Conservation (phyloP, 257 asterid species). For the Ballota nigra region DNA sequence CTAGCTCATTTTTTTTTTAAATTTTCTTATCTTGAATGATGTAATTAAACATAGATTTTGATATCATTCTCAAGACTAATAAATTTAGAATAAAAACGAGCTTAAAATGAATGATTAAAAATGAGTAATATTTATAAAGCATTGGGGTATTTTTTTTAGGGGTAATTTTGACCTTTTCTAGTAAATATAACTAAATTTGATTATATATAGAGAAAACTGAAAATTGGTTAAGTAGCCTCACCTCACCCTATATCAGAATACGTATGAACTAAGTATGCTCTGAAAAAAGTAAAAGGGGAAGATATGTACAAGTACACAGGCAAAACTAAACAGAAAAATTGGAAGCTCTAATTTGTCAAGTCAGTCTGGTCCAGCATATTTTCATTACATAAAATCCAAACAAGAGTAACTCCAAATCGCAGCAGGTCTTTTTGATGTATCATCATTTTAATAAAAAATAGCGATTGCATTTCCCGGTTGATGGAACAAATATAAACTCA, state of each 20-base stretch:
- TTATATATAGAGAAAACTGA: background rate
- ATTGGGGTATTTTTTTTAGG: too few relatives aligned
- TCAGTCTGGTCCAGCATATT: background rate
- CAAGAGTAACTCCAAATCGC: background rate
- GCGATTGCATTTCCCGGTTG: slow-evolving; percentile 18
- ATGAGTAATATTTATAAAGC: too few relatives aligned
- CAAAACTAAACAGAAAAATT: background rate
- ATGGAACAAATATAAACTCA: slow-evolving; percentile 26
- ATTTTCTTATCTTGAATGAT: too few relatives aligned
- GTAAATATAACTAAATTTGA: background rate
- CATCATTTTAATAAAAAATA: slow-evolving; percentile 14
- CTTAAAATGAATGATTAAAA: too few relatives aligned
- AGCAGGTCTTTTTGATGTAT: background rate
- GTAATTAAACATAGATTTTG: too few relatives aligned
- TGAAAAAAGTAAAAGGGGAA: background rate
- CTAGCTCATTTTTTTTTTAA: too few relatives aligned
- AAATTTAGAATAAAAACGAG: too few relatives aligned
- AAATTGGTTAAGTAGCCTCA: background rate
- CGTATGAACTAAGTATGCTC: background rate
- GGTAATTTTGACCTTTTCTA: background rate
- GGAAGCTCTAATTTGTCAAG: background rate
- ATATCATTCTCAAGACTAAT: too few relatives aligned
- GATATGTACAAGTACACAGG: background rate
- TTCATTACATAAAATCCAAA: slow-evolving; percentile 10
- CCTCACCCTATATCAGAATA: background rate